phyloP scores from a whole-genome alignment of 306 rosid species.

The Delonix regia region DNA sequence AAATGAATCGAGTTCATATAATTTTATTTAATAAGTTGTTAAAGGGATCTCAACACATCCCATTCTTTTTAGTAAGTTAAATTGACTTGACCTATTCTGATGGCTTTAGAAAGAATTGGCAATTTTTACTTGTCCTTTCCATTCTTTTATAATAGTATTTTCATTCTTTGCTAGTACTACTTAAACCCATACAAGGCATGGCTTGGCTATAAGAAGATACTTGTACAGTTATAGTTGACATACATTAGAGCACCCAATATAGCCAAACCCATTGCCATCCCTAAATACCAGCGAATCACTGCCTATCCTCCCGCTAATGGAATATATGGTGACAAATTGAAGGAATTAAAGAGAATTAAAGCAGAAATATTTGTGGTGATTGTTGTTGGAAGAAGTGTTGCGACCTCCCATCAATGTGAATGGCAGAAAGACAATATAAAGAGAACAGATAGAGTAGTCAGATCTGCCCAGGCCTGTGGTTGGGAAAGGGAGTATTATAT shows the following conservation, averaged over 20 bases:
- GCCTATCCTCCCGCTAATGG: not conserved
- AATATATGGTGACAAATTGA: not conserved
- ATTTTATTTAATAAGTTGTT: too few species aligned
- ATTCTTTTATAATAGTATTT: not conserved
- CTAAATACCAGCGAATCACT: not conserved
- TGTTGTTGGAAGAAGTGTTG: not conserved
- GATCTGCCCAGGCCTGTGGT: not conserved
- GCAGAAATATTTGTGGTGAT: not conserved
- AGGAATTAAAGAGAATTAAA: not conserved
- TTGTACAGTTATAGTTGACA: not conserved
- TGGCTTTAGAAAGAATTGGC: too few species aligned
- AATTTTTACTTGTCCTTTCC: not conserved
- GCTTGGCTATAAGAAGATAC: not conserved
- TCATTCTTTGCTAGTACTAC: not conserved
- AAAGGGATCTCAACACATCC: too few species aligned
- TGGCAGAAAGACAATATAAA: not conserved
- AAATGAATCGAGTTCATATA: too few species aligned
- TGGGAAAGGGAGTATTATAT: not conserved
- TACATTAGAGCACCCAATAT: not conserved
- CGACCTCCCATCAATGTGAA: not conserved
- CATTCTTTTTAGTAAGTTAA: too few species aligned
- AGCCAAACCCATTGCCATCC: not conserved
- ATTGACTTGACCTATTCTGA: too few species aligned
- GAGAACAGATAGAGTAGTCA: not conserved
- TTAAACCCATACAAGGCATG: not conserved